Evolutionary conservation across 2,329 filamentous ascomycete genomes (phyloP).

Genomic region (Ascochyta koolunga): DNA sequence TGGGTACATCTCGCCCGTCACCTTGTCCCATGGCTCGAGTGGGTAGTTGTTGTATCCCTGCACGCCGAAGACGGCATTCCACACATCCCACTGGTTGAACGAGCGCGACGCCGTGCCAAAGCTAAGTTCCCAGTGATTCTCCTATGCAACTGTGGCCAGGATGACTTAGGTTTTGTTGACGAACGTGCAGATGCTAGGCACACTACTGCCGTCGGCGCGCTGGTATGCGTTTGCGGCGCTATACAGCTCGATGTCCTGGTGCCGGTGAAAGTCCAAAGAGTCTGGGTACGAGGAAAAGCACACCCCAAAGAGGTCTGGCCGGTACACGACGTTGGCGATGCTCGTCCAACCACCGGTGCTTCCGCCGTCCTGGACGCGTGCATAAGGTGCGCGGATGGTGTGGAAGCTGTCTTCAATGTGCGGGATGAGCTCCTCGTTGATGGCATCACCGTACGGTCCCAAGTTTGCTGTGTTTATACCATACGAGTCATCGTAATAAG

Average conservation of each 20-base stretch:
- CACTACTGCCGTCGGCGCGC: slow-evolving; percentile 34
- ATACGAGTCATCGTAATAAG: slow-evolving; percentile 50
- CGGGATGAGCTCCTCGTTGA: slow-evolving; percentile 50
- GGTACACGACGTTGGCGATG: slow-evolving; percentile 45
- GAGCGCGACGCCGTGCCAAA: slow-evolving; percentile 46
- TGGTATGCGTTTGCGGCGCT: slow-evolving; percentile 37
- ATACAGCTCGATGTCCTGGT: slow-evolving; percentile 48
- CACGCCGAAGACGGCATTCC: slow-evolving; percentile 47
- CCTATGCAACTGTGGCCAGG: slow-evolving; percentile 34
- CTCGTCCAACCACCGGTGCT: slow-evolving; percentile 49
- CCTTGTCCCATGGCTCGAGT: slow-evolving; percentile 50
- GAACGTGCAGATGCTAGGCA: slow-evolving; percentile 40
- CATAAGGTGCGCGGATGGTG: slow-evolving; percentile 46
- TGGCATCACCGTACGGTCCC: slow-evolving; percentile 48
- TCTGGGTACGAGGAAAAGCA: slow-evolving; percentile 49
- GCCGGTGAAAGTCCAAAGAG: slow-evolving; percentile 45
- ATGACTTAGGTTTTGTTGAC: slow-evolving; percentile 35
- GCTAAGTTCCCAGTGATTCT: slow-evolving; percentile 49
- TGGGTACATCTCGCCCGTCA: slow-evolving; percentile 47
- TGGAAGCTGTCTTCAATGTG: slow-evolving; percentile 43
- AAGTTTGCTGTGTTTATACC: slow-evolving; percentile 50
- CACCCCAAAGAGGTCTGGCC: slow-evolving; percentile 48
- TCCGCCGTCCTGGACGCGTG: slow-evolving; percentile 47
- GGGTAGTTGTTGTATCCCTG: slow-evolving; percentile 49
- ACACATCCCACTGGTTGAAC: slow-evolving; percentile 46